Evolutionary conservation across 108 stramenopile genomes (phyloP), one percentile per base, ranked within the genome.

Genomic region (Epipyxis sp.): DNA sequence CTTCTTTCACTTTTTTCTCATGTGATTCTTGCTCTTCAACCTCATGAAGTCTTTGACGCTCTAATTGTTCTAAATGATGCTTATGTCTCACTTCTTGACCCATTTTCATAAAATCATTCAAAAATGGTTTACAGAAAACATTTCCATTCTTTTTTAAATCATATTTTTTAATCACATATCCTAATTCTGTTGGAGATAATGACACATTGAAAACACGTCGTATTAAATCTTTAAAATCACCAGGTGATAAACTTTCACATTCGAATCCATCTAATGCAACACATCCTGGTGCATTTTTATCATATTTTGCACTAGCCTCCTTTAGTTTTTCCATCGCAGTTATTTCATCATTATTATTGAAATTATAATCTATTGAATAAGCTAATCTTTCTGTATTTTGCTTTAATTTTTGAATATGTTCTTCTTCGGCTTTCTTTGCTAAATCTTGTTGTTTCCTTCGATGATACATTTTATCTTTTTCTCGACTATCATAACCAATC

Each of bases 401-500:
- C 6, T 10, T 6, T 10, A 74, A n/a, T 39, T 74, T 74, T 42
- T 42, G 16, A 27, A 30, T 10, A 27, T 42, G 44, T 74, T 74
- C 71, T 27, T 74, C 71, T 74, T 74, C 71, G 3, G 71, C 71
- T 57, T 74, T 57, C 50, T 54, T 74, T 16, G 40, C 50, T 27
- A 74, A 25, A 6, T 35, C 3, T 3, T 3, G n/a, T 57, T 74
- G 71, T 10, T 37, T 27, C 3, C 42, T 57, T 29, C 71, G 71
- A 27, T 74, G 71, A 13, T 34, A 20, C 34, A n/a, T 27, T 39
- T 32, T 27, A 6, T 74, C 71, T 10, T 74, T 10, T 6, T 74
- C 71, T 27, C 71, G 71, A 32, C 42, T 42, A 42, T 13, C 13
- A 42, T 42, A 74, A 39, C 71, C 71, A 27, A 74, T 10, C 3